Base-by-base conservation (phyloP, 768 basidiomycete species). In the Mycena epipterygia region DNA sequence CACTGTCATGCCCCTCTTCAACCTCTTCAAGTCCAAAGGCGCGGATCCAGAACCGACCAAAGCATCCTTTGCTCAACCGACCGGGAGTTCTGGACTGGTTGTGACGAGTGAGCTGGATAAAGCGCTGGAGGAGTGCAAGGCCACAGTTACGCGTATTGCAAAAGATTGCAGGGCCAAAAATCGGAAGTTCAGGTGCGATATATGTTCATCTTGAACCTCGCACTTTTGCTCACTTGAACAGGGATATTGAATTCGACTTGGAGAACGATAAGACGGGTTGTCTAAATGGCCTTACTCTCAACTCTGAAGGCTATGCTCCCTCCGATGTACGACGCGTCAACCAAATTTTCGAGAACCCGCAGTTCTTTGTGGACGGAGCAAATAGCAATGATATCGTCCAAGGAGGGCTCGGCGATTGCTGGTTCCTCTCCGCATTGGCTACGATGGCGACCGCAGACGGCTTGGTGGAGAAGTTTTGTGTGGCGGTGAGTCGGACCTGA, bases 191-290 rank as follows among this genome's bases (percentile, higher is more conserved):
- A 48, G 66, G 66, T 67, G 16, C 27, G 57, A 21, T 3, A 21
- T 37, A 13, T n/a, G 19, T 57, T 29, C 46, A 14, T 30, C 19
- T 37, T n/a, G 3, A 14, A 25, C 1, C 16, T 39, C 37, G 16
- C 29, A 16, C 21, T 13, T 29, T 19, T 29, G 19, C 3, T 35
- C 27, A 57, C 35, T 23, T 30, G 2, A 21, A 30, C 71, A 88
- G 89, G 74, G 89, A 89, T 76, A 79, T 87, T 32, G 88, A 89
- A 73, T 89, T 89, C 63, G 89, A 90, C 72, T 75, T 88, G 1
- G 85, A 84, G 63, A 83, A 82, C 29, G 85, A 88, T 63, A 29
- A 30, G 12, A 30, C 11, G 11, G 59, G 66, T 1, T 60, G 58
- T 37, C 42, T 67, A 8, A 41, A 60, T 44, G 58, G 66, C 23